phyloP scores from a whole-genome alignment of 805 yeast genomes.

The Hanseniaspora thailandica region DNA sequence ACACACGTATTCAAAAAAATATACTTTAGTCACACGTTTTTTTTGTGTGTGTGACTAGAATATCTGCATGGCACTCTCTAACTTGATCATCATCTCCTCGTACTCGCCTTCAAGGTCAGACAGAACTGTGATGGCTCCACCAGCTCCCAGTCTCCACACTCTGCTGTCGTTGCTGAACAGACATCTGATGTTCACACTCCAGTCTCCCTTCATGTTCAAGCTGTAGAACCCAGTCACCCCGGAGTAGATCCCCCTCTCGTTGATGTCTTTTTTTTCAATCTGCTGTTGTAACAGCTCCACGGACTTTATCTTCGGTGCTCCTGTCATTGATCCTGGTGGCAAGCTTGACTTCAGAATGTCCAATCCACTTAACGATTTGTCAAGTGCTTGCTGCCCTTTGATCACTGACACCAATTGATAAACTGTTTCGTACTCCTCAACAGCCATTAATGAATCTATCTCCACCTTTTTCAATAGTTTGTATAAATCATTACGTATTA shows the following conservation, averaged over 20 bases:
- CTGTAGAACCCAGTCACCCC: conserved; percentile 97
- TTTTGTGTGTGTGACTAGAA: conserved; percentile 35
- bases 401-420: conserved; percentile 87
- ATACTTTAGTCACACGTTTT: no score
- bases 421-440: conserved; percentile 86
- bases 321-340: conserved; percentile 99
- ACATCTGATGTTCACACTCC: conserved; percentile 91
- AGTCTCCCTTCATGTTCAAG: conserved; percentile 72
- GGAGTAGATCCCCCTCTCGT: conserved; percentile 68
- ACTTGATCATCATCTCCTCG: conserved; percentile 78
- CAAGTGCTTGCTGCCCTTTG: conserved; percentile 38
- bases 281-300: conserved; percentile 60
- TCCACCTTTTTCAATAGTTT: conserved; percentile 52
- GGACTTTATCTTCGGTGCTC: conserved; percentile 92
- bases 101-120: conserved; percentile 77
- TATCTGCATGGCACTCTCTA: conserved; percentile 68
- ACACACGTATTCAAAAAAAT: neutral
- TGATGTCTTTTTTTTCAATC: conserved; percentile 27
- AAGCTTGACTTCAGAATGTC: conserved; percentile 68
- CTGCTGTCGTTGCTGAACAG: conserved; percentile 42
- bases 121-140: conserved; percentile 91
- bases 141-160: conserved; percentile 87
- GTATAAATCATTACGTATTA: conserved; percentile 82
- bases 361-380: conserved; percentile 46
- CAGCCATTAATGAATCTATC: conserved; percentile 72